These are phyloP conservation scores for Sparassis latifolia DNA, from an alignment of 1,284 basidiomycete genomes.

Conservation along the genomic window DNA sequence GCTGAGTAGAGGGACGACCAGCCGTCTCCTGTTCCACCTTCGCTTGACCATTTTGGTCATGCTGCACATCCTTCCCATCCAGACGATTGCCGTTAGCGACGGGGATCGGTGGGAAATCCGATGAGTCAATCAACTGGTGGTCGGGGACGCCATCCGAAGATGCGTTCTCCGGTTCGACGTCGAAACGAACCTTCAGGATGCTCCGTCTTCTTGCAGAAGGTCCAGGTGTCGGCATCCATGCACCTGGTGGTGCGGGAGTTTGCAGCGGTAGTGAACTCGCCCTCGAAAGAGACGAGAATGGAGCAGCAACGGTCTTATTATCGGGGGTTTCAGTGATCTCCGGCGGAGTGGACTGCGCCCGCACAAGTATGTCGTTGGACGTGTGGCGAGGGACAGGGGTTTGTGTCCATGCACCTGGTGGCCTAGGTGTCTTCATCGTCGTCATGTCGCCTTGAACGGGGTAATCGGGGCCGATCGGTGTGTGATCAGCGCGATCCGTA, in stretches of 20 bases:
- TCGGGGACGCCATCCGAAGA: constrained; percentile 29
- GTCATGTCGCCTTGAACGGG: constrained; percentile 26
- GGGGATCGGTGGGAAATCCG: no score
- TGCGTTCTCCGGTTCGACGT: constrained; percentile 36
- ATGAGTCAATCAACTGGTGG: constrained; percentile 3
- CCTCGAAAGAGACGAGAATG: constrained; percentile 8
- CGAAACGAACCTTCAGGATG: constrained; percentile 61
- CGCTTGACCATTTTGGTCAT: constrained; percentile 3
- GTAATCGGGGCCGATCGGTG: constrained; percentile 17
- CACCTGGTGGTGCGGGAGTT: constrained; percentile 69
- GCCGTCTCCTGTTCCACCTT: constrained; percentile 2
- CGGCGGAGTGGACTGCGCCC: constrained; percentile 18
- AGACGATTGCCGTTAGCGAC: not conserved
- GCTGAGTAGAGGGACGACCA: constrained; percentile 14
- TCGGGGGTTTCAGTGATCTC: constrained; percentile 10
- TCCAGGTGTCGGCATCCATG: constrained; percentile 55
- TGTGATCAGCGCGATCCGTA: constrained; percentile 21
- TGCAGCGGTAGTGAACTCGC: constrained; percentile 35
- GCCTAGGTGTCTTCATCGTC: constrained; percentile 53
- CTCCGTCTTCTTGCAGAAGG: constrained; percentile 34
- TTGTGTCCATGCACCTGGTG: constrained; percentile 63
- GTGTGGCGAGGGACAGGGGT: constrained; percentile 40
- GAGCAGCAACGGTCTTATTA: constrained; percentile 13
- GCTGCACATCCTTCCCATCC: no score
- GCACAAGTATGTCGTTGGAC: constrained; percentile 10